phyloP scores from a whole-genome alignment of 2,329 filamentous ascomycete genomes.

The Botrytis cinerea region DNA sequence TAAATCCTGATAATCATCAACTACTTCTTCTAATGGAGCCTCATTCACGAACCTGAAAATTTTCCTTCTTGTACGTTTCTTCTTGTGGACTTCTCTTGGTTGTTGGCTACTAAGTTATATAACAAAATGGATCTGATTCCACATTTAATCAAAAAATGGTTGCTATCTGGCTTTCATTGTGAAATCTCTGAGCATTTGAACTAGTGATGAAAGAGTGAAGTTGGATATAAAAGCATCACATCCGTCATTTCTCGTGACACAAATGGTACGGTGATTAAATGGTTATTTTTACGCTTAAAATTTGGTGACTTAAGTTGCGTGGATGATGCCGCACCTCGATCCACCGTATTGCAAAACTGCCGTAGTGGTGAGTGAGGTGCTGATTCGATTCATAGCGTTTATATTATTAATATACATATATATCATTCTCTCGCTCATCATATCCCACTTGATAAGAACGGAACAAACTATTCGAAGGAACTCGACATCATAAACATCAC shows the following conservation, averaged over 20 bases:
- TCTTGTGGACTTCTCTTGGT: rapidly evolving
- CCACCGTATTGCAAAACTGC: neutral
- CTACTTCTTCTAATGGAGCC: neutral
- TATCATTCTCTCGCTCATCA: neutral
- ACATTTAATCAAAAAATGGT: neutral
- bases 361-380: neutral
- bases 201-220: neutral
- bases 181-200: neutral
- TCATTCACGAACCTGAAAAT: neutral
- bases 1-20: rapidly evolving
- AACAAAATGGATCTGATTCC: neutral
- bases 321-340: neutral
- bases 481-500: too few relatives aligned
- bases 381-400: neutral
- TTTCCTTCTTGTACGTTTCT: neutral
- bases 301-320: neutral
- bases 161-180: neutral
- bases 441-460: neutral
- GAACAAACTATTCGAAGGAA: neutral
- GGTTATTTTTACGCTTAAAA: neutral
- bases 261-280: neutral
- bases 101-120: neutral
- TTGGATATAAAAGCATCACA: neutral
- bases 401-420: neutral
- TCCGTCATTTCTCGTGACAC: neutral